Base-by-base conservation (phyloP, 2,329 filamentous ascomycete genomes). In the Periconia sp. region DNA sequence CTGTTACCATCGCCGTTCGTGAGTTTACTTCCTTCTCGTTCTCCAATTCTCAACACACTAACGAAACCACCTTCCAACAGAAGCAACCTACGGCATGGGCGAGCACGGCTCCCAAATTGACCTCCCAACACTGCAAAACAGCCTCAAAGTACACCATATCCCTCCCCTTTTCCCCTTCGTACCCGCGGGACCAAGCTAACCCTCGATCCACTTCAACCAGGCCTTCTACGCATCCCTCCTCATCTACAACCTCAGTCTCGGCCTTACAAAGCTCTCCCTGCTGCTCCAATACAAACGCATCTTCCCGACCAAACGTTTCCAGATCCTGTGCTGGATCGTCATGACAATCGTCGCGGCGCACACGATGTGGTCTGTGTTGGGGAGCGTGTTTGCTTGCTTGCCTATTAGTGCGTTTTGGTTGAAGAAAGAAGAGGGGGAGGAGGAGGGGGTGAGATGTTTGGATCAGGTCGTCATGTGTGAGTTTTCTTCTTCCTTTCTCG, bases 321-420 rank as follows among this genome's bases (percentile, higher is more conserved):
- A 56, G 3, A 56, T 68, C 27, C 50, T 52, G 3, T 68, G 67
- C 52, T 66, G 59, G 54, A 33, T 35, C 14, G 35, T 65, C 20
- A 62, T 74, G 47, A 53, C 49, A 6, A 51, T 72, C n/a, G 64
- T 71, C 17, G 17, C 63, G 2, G 37, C 54, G 18, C 71, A 69
- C 44, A 64, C 64, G 6, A 49, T 66, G 37, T 72, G 67, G 69
- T 66, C 68, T 1, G 63, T 72, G 5, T 66, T 69, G 41, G 55
- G 65, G 18, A 68, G 59, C 45, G 66, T 73, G 17, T 72, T 73
- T 37, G 63, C 63, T 18, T 74, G 71, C 43, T 44, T 61, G 5
- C 71, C 71, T 1, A 56, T 73, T 0, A 52, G 52, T n/a, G 65
- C 65, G 13, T 72, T 71, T 50, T 74, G 71, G 71, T 64, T 65